phyloP scores from a whole-genome alignment of 495 filamentous ascomycete genomes.

The Baudoinia panamericana region DNA sequence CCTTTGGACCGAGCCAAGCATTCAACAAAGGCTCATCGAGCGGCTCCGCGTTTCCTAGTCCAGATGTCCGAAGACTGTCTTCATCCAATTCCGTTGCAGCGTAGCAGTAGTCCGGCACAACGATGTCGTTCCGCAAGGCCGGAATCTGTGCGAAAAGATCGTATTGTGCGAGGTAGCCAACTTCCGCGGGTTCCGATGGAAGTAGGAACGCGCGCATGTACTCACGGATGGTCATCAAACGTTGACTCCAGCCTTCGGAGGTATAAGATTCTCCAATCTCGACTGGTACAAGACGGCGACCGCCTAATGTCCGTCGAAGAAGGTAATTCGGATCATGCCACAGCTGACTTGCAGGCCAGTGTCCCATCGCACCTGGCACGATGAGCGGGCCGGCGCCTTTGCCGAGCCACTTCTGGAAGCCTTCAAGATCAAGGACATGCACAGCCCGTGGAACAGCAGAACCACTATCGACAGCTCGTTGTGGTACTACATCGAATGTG shows the following conservation, averaged over 20 bases:
- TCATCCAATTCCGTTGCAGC: constrained; percentile 8
- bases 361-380: constrained; percentile 45
- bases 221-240: constrained; percentile 59
- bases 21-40: constrained; percentile 39
- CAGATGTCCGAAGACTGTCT: constrained; percentile 23
- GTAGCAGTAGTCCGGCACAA: constrained; percentile 76
- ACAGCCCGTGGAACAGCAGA: constrained; percentile 13
- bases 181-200: constrained; percentile 1
- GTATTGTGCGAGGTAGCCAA: constrained; percentile 76
- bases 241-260: constrained; percentile 74
- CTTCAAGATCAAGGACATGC: constrained; percentile 31
- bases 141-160: constrained; percentile 77
- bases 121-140: constrained; percentile 58
- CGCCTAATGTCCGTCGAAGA: constrained; percentile 57
- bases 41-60: constrained; percentile 21
- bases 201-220: constrained; percentile 47
- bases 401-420: constrained; percentile 52
- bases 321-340: constrained; percentile 71
- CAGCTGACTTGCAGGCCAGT: constrained; percentile 57
- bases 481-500: constrained; percentile 2
- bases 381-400: constrained; percentile 49
- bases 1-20: constrained; percentile 81
- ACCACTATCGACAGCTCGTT: not conserved
- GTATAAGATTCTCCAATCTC: constrained; percentile 87
- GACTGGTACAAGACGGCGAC: constrained; percentile 69